Percentiles rank a stretch among this genome's conserved stretches.
Evolutionary conservation across 306 rosid genomes (phyloP).

Genomic region (Lagenaria siceraria): DNA sequence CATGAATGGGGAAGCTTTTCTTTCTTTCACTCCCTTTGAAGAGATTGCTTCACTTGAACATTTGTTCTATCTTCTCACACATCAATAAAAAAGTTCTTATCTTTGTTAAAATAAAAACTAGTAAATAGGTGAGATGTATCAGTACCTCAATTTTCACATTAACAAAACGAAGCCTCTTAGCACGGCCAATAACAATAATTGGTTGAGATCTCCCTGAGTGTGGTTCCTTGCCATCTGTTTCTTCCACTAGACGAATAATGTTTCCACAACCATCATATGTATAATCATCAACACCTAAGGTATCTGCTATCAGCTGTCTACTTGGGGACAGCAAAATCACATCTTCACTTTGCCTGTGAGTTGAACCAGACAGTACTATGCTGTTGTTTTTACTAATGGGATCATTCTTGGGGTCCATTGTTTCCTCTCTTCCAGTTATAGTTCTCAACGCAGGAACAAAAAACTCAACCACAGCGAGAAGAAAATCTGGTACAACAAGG

Average conservation of each 20-base stretch:
- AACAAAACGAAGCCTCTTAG: slow-evolving; percentile 75
- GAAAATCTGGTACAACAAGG: slow-evolving; percentile 95
- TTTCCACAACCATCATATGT: slow-evolving; percentile 94
- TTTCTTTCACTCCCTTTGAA: neutral
- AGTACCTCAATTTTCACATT: slow-evolving; percentile 91
- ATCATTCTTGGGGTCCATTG: slow-evolving; percentile 75
- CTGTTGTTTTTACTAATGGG: slow-evolving; percentile 51
- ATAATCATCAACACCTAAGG: slow-evolving; percentile 59
- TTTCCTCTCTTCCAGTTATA: slow-evolving; percentile 90
- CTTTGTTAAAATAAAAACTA: neutral
- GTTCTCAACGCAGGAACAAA: slow-evolving; percentile 87
- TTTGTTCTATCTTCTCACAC: neutral
- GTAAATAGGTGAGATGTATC: slow-evolving; percentile 9
- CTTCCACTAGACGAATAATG: slow-evolving; percentile 49
- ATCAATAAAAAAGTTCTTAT: neutral
- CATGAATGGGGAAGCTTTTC: neutral
- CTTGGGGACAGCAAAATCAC: slow-evolving; percentile 70
- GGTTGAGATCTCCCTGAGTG: slow-evolving; percentile 48
- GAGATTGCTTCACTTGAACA: neutral
- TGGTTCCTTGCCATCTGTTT: slow-evolving; percentile 46
- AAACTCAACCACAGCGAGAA: slow-evolving; percentile 88
- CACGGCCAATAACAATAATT: slow-evolving; percentile 69
- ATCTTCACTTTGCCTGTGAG: slow-evolving; percentile 71
- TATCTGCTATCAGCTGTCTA: slow-evolving; percentile 72
- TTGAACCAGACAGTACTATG: slow-evolving; percentile 49